Evolutionary conservation across 805 yeast species (phyloP).

Genomic region (Candida dendrica): DNA sequence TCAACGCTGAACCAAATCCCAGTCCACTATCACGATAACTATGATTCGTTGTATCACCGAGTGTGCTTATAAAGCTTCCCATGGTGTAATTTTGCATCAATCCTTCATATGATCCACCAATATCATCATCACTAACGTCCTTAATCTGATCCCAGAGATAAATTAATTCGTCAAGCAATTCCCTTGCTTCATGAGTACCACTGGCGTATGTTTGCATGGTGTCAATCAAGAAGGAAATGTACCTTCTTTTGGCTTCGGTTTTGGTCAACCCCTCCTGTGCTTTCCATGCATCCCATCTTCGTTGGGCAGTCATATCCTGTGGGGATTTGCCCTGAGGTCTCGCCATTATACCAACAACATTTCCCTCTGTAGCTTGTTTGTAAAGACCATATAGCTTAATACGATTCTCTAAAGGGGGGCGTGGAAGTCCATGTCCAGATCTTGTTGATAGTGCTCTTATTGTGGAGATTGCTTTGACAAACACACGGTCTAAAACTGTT

Average conservation of each 20-base stretch:
- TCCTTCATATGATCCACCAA: background rate
- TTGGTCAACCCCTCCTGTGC: constrained; percentile 58
- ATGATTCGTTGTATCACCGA: background rate
- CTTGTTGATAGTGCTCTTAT: constrained; percentile 65
- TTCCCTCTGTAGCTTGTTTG: constrained; percentile 87
- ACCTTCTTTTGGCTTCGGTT: constrained; percentile 67
- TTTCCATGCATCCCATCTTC: constrained; percentile 86
- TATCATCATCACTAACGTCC: constrained; percentile 23
- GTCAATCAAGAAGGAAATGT: constrained; percentile 60
- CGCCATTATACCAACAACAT: constrained; percentile 61
- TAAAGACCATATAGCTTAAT: constrained; percentile 72
- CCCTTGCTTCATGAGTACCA: constrained; percentile 60
- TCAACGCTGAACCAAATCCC: background rate
- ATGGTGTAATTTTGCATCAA: background rate
- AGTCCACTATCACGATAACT: background rate
- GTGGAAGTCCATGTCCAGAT: constrained; percentile 55
- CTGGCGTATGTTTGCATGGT: constrained; percentile 68
- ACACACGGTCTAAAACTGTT: constrained; percentile 75
- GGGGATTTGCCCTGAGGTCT: constrained; percentile 54
- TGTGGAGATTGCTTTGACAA: constrained; percentile 75
- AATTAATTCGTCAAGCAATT: constrained; percentile 60
- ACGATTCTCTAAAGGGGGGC: constrained; percentile 70
- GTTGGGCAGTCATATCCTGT: constrained; percentile 60
- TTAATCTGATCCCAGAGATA: constrained; percentile 68
- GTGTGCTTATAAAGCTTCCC: background rate